Evolutionary conservation across 148 eudicot genomes (phyloP).

Genomic region (Rhododendron simsii): DNA sequence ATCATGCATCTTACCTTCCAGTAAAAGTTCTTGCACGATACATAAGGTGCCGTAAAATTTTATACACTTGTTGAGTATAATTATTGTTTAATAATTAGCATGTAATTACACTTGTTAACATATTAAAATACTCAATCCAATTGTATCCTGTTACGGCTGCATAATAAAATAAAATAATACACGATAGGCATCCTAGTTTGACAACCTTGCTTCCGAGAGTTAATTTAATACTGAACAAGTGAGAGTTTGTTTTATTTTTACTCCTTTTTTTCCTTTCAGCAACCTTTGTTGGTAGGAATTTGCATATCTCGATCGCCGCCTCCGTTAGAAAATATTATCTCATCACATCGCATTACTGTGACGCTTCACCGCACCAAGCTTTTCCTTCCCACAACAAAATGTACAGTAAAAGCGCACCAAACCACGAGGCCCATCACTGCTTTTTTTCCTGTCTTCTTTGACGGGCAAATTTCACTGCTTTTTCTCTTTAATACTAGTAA

Average conservation of each 20-base stretch:
- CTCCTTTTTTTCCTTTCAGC: neutral
- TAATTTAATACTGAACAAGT: neutral
- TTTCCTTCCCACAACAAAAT: no score
- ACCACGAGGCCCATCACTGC: neutral
- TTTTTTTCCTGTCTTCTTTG: neutral
- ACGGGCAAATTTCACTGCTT: neutral
- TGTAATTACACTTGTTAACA: neutral
- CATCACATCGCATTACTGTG: no score
- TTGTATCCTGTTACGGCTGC: neutral
- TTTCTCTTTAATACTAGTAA: neutral
- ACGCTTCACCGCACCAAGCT: no score
- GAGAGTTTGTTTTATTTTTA: neutral
- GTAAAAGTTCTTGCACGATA: neutral
- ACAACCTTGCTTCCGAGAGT: neutral
- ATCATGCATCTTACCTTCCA: neutral
- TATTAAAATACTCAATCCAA: neutral
- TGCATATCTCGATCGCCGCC: no score
- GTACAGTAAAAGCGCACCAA: neutral
- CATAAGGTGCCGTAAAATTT: neutral
- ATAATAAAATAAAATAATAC: neutral
- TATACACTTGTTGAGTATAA: neutral
- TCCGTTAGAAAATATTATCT: no score
- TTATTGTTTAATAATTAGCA: neutral
- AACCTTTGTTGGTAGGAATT: neutral
- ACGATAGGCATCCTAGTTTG: neutral